Percentiles rank a stretch among this genome's conserved stretches.
Conservation (phyloP, 495 filamentous ascomycete species). For the Hypoxylon lenormandii region DNA sequence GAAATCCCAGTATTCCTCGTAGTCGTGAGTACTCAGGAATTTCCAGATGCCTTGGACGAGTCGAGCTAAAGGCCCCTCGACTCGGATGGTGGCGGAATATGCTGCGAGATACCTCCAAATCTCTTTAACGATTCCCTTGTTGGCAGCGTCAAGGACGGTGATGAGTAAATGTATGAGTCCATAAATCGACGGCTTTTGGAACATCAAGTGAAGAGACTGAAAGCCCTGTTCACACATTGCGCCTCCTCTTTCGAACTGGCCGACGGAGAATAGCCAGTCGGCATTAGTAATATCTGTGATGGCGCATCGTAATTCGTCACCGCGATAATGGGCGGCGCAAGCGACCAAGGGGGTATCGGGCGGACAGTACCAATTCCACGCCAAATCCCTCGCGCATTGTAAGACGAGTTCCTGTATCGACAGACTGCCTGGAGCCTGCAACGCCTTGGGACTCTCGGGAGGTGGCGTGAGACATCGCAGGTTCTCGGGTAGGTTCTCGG, state of each 20-base stretch:
- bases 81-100: slow-evolving; percentile 39
- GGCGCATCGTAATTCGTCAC: slow-evolving; percentile 48
- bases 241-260: slow-evolving; percentile 47
- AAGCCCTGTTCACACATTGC: slow-evolving; percentile 50
- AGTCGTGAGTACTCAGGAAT: slow-evolving; percentile 48
- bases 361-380: slow-evolving; percentile 50
- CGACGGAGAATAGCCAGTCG: slow-evolving; percentile 50
- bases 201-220: slow-evolving; percentile 45
- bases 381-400: slow-evolving; percentile 47
- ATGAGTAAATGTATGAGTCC: slow-evolving; percentile 47
- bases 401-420: slow-evolving; percentile 50
- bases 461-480: slow-evolving; percentile 54
- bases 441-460: slow-evolving; percentile 40
- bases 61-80: slow-evolving; percentile 43
- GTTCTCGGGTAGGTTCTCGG: slow-evolving; percentile 51
- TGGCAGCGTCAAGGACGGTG: slow-evolving; percentile 48
- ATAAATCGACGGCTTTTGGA: slow-evolving; percentile 49
- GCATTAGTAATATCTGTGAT: slow-evolving; percentile 53
- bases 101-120: slow-evolving; percentile 50
- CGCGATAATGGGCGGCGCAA: slow-evolving; percentile 46
- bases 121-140: slow-evolving; percentile 50
- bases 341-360: slow-evolving; percentile 47
- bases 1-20: slow-evolving; percentile 51
- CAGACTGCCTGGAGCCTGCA: slow-evolving; percentile 42
- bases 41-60: slow-evolving; percentile 49